Percentiles rank a stretch among this genome's conserved stretches.
These are phyloP conservation scores for Monosporozyma solicola DNA, from an alignment of 805 yeast species.

Conservation along the genomic window DNA sequence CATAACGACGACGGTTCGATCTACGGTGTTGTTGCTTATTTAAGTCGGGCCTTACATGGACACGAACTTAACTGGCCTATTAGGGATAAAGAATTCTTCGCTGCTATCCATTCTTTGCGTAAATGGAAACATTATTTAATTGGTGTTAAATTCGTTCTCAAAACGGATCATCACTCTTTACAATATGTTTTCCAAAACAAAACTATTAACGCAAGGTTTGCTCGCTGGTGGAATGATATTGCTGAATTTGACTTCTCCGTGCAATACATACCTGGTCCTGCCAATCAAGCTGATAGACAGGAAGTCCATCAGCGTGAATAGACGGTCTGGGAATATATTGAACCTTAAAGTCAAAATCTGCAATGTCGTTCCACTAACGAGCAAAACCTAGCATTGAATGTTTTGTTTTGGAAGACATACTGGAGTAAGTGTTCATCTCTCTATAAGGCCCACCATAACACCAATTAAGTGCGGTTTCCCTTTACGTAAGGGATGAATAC, in stretches of 20 bases:
- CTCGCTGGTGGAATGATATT: slow-evolving; percentile 1
- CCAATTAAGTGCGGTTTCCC: slow-evolving; percentile 1
- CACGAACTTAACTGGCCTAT: background rate
- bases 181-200: background rate
- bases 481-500: background rate
- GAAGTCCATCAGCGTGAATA: too few relatives aligned
- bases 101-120: background rate
- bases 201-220: background rate
- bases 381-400: too few relatives aligned
- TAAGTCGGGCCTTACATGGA: background rate
- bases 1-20: background rate
- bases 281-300: background rate
- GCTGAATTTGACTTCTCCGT: slow-evolving; percentile 1
- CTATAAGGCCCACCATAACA: background rate
- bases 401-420: background rate
- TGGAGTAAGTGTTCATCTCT: slow-evolving; percentile 1
- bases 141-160: background rate
- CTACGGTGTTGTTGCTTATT: background rate
- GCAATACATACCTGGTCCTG: background rate
- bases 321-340: too few relatives aligned
- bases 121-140: slow-evolving; percentile 2
- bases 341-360: too few relatives aligned
- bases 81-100: slow-evolving; percentile 1
- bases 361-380: too few relatives aligned
- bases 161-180: slow-evolving; percentile 3